Conservation (phyloP, 202 grass and related monocot genomes). For the Bolboschoenoplectus hybrid region DNA sequence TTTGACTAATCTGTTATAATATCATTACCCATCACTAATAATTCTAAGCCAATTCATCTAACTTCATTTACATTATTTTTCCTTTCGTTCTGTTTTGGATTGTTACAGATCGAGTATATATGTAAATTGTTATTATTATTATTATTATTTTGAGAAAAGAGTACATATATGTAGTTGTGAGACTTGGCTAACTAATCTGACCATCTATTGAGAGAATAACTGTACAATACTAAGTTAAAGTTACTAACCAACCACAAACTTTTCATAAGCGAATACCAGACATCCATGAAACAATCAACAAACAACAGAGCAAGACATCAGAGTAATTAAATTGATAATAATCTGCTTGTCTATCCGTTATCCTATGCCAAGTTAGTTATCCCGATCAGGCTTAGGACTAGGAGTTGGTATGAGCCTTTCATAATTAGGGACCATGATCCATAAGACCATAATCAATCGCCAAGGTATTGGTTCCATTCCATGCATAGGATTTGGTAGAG, state of each 20-base stretch:
- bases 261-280: background rate
- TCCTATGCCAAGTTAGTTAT: slow-evolving; percentile 25
- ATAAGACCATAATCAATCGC: background rate
- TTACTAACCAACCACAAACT: background rate
- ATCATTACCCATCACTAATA: slow-evolving; percentile 13
- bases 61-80: background rate
- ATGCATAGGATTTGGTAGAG: slow-evolving; percentile 29
- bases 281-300: background rate
- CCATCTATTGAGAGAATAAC: background rate
- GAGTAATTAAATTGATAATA: background rate
- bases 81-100: background rate
- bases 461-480: slow-evolving; percentile 7
- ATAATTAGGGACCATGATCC: slow-evolving; percentile 33
- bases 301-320: background rate
- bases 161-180: background rate
- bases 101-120: background rate
- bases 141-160: too few species aligned
- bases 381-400: background rate
- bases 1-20: slow-evolving; percentile 12
- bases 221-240: background rate
- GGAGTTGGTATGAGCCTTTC: slow-evolving; percentile 33
- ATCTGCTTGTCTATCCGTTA: background rate
- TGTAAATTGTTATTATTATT: background rate
- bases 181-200: background rate
- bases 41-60: background rate